phyloP scores from a whole-genome alignment of 2,329 filamentous ascomycete species.

The Elsinoe arachidis region DNA sequence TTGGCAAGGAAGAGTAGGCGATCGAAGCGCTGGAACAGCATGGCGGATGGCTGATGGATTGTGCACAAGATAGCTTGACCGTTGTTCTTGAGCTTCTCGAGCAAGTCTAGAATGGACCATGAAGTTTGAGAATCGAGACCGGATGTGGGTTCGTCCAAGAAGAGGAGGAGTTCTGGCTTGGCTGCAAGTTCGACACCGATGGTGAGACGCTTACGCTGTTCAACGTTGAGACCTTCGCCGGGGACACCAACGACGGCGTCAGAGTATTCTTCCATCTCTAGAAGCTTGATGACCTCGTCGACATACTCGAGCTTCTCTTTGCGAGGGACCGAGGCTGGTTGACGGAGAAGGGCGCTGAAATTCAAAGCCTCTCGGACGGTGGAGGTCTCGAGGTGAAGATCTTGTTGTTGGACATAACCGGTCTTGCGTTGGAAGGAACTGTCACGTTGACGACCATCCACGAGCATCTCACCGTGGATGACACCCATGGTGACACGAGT shows the following conservation, averaged over 20 bases:
- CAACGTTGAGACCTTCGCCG: slow-evolving; percentile 65
- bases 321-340: slow-evolving; percentile 63
- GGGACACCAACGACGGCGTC: slow-evolving; percentile 86
- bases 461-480: slow-evolving; percentile 78
- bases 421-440: slow-evolving; percentile 84
- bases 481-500: slow-evolving; percentile 83
- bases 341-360: slow-evolving; percentile 78
- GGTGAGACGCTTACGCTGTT: slow-evolving; percentile 67
- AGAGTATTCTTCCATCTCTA: slow-evolving; percentile 85
- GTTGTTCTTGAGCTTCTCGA: slow-evolving; percentile 81
- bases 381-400: slow-evolving; percentile 74
- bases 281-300: slow-evolving; percentile 78
- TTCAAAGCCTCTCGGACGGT: slow-evolving; percentile 82
- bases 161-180: slow-evolving; percentile 80
- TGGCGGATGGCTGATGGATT: slow-evolving; percentile 93
- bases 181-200: slow-evolving; percentile 95
- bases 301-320: slow-evolving; percentile 80
- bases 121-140: slow-evolving; percentile 90
- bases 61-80: slow-evolving; percentile 94
- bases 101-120: slow-evolving; percentile 80
- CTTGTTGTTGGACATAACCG: slow-evolving; percentile 86
- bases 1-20: slow-evolving; percentile 67
- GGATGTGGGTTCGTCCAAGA: slow-evolving; percentile 90
- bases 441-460: slow-evolving; percentile 65
- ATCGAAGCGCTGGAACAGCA: slow-evolving; percentile 88